phyloP scores from a whole-genome alignment of 78 protist genomes.

The Dictyostelium capitatum region DNA sequence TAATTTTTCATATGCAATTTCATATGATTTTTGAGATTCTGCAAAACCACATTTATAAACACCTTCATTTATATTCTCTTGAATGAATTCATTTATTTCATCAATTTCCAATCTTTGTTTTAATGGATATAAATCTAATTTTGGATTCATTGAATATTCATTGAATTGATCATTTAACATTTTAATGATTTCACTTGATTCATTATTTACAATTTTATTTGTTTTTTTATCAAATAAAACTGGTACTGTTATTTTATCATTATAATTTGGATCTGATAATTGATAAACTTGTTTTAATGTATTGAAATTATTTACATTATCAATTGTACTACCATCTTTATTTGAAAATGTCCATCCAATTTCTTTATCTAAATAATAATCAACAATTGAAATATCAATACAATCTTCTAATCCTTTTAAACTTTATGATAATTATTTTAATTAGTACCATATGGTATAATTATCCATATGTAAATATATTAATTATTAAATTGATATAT shows the following conservation, averaged over 20 bases:
- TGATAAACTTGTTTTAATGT: neutral
- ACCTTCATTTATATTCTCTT: slow-evolving; percentile 90
- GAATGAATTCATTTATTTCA: slow-evolving; percentile 83
- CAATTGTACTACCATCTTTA: slow-evolving; percentile 52
- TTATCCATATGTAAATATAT: too few species aligned
- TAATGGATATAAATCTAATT: slow-evolving; percentile 89
- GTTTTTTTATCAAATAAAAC: slow-evolving; percentile 89
- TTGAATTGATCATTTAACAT: slow-evolving; percentile 90
- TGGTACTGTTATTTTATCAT: slow-evolving; percentile 88
- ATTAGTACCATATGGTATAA: too few species aligned
- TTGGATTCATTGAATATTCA: slow-evolving; percentile 56
- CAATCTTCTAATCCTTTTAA: slow-evolving; percentile 89
- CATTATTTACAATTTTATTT: slow-evolving; percentile 92
- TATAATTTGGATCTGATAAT: slow-evolving; percentile 31
- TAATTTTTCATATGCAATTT: slow-evolving; percentile 63
- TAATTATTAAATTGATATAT: neutral
- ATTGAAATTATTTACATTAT: slow-evolving; percentile 26
- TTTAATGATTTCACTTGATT: slow-evolving; percentile 89
- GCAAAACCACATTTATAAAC: slow-evolving; percentile 95
- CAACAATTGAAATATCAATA: slow-evolving; percentile 67
- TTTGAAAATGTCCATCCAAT: slow-evolving; percentile 50
- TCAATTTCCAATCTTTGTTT: slow-evolving; percentile 52
- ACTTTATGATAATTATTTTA: too few species aligned
- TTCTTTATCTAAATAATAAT: neutral
- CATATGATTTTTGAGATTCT: slow-evolving; percentile 79